These are phyloP conservation scores for Aspergillus phoenicis DNA, from an alignment of 2,329 filamentous ascomycete genomes.

Conservation along the genomic window DNA sequence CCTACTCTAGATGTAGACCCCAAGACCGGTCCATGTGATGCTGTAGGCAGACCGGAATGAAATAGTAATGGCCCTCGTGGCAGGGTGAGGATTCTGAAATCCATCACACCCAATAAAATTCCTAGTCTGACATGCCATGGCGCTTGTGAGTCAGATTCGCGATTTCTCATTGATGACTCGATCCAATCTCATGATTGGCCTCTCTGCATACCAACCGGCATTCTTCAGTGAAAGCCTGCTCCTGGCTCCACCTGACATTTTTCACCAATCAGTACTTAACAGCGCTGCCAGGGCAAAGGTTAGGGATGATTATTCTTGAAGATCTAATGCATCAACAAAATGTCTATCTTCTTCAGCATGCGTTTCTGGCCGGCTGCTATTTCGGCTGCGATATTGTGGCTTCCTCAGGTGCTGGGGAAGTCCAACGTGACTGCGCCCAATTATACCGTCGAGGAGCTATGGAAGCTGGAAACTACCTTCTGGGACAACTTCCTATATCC, in stretches of 20 bases:
- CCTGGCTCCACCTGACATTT: neutral
- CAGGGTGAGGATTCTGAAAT: too few species aligned
- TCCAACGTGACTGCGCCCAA: neutral
- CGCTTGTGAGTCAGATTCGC: too few species aligned
- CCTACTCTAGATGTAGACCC: too few species aligned
- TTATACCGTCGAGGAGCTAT: neutral
- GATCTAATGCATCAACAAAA: too few species aligned
- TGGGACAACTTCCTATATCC: conserved; percentile 7
- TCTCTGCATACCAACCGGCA: neutral
- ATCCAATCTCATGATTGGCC: neutral
- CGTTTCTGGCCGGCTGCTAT: neutral
- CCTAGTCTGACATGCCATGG: too few species aligned
- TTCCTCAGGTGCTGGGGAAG: neutral
- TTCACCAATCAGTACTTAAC: too few species aligned
- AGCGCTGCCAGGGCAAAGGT: too few species aligned
- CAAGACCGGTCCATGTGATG: too few species aligned
- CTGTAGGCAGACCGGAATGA: too few species aligned
- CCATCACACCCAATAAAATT: too few species aligned
- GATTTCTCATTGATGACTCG: neutral
- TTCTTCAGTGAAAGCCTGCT: neutral
- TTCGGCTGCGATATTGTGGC: neutral
- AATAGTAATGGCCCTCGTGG: too few species aligned
- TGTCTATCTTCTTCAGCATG: neutral
- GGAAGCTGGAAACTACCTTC: neutral
- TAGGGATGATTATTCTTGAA: too few species aligned